Percentiles rank a stretch among this genome's conserved stretches.
These are phyloP conservation scores for Aleurites moluccanus DNA, from an alignment of 441 rosid genomes.

Conservation along the genomic window DNA sequence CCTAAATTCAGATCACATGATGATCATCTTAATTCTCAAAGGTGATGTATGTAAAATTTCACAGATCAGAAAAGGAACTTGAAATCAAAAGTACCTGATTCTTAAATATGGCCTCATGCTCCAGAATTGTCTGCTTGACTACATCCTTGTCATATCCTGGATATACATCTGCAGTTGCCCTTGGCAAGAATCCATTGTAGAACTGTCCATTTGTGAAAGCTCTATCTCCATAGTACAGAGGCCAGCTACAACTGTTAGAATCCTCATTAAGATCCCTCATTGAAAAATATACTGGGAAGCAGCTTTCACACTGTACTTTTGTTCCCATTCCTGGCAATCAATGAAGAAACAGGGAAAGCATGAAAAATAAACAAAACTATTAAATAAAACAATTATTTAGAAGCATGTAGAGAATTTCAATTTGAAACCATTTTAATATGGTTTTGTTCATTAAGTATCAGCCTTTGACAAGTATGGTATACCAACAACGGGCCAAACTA, in stretches of 20 bases:
- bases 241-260: conserved; percentile 77
- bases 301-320: conserved; percentile 73
- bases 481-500: not conserved
- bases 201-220: conserved; percentile 54
- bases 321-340: conserved; percentile 79
- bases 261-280: conserved; percentile 91
- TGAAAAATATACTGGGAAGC: conserved; percentile 59
- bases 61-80: conserved; percentile 7
- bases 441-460: no score
- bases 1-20: not conserved
- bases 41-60: not conserved
- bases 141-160: conserved; percentile 55
- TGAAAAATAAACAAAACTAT: conserved; percentile 13
- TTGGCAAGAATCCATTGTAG: conserved; percentile 53
- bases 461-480: not conserved
- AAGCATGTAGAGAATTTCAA: not conserved
- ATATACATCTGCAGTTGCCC: conserved; percentile 47
- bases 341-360: conserved; percentile 13
- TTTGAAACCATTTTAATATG: no score
- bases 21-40: not conserved
- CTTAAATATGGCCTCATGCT: conserved; percentile 87
- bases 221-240: conserved; percentile 55
- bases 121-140: conserved; percentile 75
- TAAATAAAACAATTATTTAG: not conserved
- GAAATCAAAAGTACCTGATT: conserved; percentile 57